Evolutionary conservation across 2,329 filamentous ascomycete genomes (phyloP), one percentile per base, ranked within the genome.

Genomic region (Rugonectria rugulosa): DNA sequence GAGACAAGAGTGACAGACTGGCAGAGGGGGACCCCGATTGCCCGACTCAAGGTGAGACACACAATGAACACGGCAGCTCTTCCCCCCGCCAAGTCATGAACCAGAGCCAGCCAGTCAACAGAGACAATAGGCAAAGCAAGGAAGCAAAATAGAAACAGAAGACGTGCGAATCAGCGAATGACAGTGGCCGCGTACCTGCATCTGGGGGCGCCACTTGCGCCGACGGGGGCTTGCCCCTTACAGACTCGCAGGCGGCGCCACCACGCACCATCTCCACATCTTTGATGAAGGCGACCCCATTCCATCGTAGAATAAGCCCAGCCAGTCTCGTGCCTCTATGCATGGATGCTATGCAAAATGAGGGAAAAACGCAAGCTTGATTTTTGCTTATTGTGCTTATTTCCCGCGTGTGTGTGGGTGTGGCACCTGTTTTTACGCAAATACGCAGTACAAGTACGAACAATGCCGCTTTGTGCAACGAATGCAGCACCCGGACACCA

Each of bases 131-230:
- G 10, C 23, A 40, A 26, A n/a, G n/a, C 14, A 26, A 24, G 15
- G 7, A 19, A 24, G 11, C 15, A 23, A 11, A 37, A n/a, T 3
- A 24, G 14, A 17, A 36, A 19, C 7, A 26, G 29, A 32, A 36
- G 24, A 21, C 29, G 37, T 7, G 11, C 11, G 24, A 27, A 11
- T 27, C 24, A 27, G 51, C 34, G 36, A 51, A 43, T 45, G 27
- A 52, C 45, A 40, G 47, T 38, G 53, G 24, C 52, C 37, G 57
- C 50, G 61, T 68, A 65, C 60, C 61, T 68, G 64, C 64, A 68
- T 55, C 34, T 19, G 46, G 26, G 46, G 46, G 24, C 47, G 50
- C 40, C 26, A 55, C 46, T 34, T 20, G 45, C 46, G 27, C 32
- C 32, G 46, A 17, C 27, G 8, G 31, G n/a, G n/a, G 36, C 26